Conservation (phyloP, 169 alveolate species). For the Perkinsus chesapeaki region DNA sequence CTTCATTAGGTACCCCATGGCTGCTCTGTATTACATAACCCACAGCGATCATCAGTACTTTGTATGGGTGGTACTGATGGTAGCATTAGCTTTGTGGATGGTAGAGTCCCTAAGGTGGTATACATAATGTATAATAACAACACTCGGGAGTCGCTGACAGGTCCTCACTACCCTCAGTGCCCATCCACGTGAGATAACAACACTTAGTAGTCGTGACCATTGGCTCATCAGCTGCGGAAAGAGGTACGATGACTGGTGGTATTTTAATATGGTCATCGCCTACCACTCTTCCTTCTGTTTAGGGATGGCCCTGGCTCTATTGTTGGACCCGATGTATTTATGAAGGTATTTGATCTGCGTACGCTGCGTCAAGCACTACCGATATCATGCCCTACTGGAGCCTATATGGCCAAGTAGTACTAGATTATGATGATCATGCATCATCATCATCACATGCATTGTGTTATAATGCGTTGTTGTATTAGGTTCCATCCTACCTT, state of each 20-base stretch:
- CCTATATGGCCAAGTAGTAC: background rate
- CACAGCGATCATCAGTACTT: background rate
- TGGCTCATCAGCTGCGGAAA: background rate
- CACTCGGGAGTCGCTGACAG: no score
- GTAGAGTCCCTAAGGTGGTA: background rate
- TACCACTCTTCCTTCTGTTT: background rate
- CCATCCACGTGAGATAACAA: background rate
- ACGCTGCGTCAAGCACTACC: background rate
- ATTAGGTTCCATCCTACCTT: background rate
- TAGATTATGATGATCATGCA: background rate
- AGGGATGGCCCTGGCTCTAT: background rate
- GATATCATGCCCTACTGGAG: background rate
- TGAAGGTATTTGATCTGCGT: background rate
- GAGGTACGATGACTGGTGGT: background rate
- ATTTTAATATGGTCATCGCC: background rate
- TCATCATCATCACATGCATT: background rate
- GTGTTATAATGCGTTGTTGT: no score
- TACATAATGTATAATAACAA: background rate
- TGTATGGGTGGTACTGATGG: background rate
- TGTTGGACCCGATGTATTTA: background rate
- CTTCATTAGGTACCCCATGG: background rate
- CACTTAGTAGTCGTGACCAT: background rate
- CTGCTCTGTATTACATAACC: background rate
- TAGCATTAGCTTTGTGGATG: background rate
- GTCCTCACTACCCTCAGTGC: background rate